These are phyloP conservation scores for Russula sp. DNA, from an alignment of 768 basidiomycete genomes.

Conservation along the genomic window DNA sequence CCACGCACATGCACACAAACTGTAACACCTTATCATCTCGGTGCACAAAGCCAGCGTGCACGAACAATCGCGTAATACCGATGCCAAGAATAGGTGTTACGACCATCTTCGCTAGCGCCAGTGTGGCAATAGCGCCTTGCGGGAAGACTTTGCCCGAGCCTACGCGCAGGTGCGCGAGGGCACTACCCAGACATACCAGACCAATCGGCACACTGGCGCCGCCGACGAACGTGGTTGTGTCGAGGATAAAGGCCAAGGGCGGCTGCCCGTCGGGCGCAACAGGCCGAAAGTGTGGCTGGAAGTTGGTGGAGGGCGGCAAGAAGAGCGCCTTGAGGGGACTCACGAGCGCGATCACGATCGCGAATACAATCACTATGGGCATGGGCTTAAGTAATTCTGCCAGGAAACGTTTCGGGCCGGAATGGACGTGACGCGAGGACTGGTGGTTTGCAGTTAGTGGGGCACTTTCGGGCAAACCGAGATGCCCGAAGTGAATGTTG, in stretches of 20 bases:
- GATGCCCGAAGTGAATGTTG: background rate
- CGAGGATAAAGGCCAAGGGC: constrained; percentile 55
- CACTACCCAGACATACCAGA: constrained; percentile 55
- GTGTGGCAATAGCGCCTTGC: constrained; percentile 45
- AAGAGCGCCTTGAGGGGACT: constrained; percentile 58
- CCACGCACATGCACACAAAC: constrained; percentile 62
- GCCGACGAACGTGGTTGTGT: constrained; percentile 54
- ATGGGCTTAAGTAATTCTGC: constrained; percentile 37
- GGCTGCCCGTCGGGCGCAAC: constrained; percentile 60
- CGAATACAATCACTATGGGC: constrained; percentile 47
- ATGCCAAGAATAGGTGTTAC: constrained; percentile 58
- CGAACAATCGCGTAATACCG: constrained; percentile 45
- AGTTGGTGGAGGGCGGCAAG: constrained; percentile 38
- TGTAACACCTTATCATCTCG: constrained; percentile 51
- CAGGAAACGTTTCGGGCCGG: background rate
- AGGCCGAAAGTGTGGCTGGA: constrained; percentile 33
- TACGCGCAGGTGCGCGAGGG: constrained; percentile 52
- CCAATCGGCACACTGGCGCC: constrained; percentile 59
- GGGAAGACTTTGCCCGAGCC: constrained; percentile 43
- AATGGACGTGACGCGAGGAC: background rate
- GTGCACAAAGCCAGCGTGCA: constrained; percentile 41
- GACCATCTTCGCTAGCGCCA: constrained; percentile 52
- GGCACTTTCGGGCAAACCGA: background rate
- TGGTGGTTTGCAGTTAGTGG: background rate
- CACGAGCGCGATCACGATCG: constrained; percentile 52